phyloP scores from a whole-genome alignment of 2,329 filamentous ascomycete species.

The Monosporascus sp. region DNA sequence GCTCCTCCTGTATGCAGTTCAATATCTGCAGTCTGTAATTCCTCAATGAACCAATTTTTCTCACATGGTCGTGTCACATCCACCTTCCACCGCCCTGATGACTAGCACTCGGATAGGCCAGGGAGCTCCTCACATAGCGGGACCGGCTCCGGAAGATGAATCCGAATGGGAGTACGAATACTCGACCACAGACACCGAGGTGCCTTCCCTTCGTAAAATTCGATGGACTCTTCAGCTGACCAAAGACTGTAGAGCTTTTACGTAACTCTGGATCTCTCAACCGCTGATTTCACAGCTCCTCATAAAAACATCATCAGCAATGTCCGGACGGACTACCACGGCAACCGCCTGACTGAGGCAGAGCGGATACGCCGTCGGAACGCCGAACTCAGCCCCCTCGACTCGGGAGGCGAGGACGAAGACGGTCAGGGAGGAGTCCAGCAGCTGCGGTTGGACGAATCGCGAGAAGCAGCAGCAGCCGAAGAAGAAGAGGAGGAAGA shows the following conservation, averaged over 20 bases:
- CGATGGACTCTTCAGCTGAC: background rate
- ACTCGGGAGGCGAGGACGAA: conserved; percentile 5
- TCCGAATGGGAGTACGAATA: conserved; percentile 65
- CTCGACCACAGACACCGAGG: conserved; percentile 58
- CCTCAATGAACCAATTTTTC: background rate
- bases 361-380: conserved; percentile 9
- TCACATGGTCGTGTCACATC: conserved; percentile 5
- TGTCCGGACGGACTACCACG: conserved; percentile 41
- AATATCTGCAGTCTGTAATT: background rate
- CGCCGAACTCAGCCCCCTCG: background rate
- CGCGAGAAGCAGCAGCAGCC: background rate
- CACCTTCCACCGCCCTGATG: conserved; percentile 18
- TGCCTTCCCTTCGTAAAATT: conserved; percentile 16
- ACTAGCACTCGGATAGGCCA: conserved; percentile 17
- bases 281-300: conserved; percentile 49
- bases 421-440: background rate
- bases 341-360: conserved; percentile 28
- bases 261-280: conserved; percentile 57
- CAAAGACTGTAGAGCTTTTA: conserved; percentile 52
- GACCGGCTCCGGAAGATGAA: conserved; percentile 36
- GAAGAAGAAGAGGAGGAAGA: conserved; percentile 3
- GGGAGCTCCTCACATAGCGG: conserved; percentile 8
- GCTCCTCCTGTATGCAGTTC: background rate
- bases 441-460: background rate
- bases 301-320: conserved; percentile 33